Conservation (phyloP, 129 eudicot genomes). For the Daucus carota region DH1_v3.0 NC_030382.2:55761501-55762000, state of each 20-base stretch:
- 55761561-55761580: constrained; percentile 9
- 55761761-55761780: constrained; percentile 74
- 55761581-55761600: not conserved
- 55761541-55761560: not conserved
- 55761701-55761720: constrained; percentile 98
- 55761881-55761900: constrained; percentile 47
- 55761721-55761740: constrained; percentile 83
- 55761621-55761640: not conserved
- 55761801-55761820: constrained; percentile 55
- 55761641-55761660: constrained; percentile 80
- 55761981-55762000: constrained; percentile 29
- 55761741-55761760: constrained; percentile 85
- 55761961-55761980: constrained; percentile 44
- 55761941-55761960: constrained; percentile 48
- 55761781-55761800: constrained; percentile 85
- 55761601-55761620: not conserved
- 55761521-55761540: not conserved
- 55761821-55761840: constrained; percentile 44
- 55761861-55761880: constrained; percentile 40
- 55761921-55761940: constrained; percentile 71
- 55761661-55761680: constrained; percentile 96
- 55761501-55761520: constrained; percentile 9
- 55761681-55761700: constrained; percentile 93
- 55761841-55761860: constrained; percentile 35
- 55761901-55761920: constrained; percentile 49